Percentiles rank a stretch among this genome's conserved stretches.
Evolutionary conservation across 75 land plant species (phyloP).

Genomic region (Picea sitchensis): DNA sequence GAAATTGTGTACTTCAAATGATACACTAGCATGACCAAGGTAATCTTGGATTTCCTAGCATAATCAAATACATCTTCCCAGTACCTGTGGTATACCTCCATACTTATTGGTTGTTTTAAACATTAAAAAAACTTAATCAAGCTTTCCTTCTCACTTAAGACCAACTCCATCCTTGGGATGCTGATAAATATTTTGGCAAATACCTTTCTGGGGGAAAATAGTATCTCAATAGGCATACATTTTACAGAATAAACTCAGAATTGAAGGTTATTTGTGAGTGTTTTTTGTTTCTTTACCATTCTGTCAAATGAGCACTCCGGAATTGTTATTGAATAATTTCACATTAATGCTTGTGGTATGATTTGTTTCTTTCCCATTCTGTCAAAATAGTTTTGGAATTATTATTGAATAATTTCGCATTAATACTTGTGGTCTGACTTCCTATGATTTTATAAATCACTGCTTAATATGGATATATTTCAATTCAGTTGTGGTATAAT

Average conservation of each 20-base stretch:
- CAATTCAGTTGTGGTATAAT: too few species aligned
- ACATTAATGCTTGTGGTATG: not conserved
- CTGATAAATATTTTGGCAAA: not conserved
- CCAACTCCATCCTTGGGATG: not conserved
- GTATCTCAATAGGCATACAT: not conserved
- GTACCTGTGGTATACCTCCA: not conserved
- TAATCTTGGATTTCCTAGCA: too few species aligned
- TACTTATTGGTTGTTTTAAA: not conserved
- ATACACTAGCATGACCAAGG: not conserved
- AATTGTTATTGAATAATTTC: not conserved
- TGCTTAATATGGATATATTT: too few species aligned
- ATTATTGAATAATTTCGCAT: not conserved
- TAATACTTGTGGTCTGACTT: not conserved
- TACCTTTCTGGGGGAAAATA: not conserved
- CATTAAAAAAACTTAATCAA: not conserved
- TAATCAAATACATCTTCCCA: not conserved
- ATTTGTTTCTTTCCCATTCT: not conserved
- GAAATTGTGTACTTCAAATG: not conserved
- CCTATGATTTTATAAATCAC: too few species aligned
- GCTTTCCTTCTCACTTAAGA: not conserved
- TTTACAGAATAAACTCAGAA: not conserved
- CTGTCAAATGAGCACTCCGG: too few species aligned
- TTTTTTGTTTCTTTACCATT: not conserved
- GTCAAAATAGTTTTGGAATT: not conserved
- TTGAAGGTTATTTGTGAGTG: not conserved